A percentile compares a stretch with the other conserved stretches of the same genome.
Conservation (phyloP, 2,329 filamentous ascomycete species). For the Penicillium fuscoglaucum region DNA sequence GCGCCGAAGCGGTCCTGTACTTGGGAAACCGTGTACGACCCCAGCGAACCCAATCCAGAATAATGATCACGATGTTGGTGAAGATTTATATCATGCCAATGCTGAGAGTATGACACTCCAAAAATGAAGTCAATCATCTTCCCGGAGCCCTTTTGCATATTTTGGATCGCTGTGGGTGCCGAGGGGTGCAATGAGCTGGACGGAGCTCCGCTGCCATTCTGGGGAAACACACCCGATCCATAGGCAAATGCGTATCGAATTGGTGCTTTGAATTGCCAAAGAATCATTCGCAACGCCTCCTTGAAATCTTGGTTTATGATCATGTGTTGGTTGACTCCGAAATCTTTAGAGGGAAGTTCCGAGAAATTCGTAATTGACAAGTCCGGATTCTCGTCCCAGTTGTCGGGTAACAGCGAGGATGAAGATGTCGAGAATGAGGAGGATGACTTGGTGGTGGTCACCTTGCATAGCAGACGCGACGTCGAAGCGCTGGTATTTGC, state of each 20-base stretch:
- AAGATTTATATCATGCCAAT: constrained; percentile 95
- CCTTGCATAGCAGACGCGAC: constrained; percentile 21
- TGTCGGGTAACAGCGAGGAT: constrained; percentile 38
- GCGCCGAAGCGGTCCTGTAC: constrained; percentile 88
- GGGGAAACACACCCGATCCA: constrained; percentile 92
- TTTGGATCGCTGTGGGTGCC: constrained; percentile 74
- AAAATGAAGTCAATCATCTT: constrained; percentile 99
- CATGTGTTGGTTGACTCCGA: constrained; percentile 96
- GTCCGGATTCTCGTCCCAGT: constrained; percentile 76
- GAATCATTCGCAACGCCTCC: constrained; percentile 78
- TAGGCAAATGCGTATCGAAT: constrained; percentile 98
- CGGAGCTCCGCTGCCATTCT: constrained; percentile 54
- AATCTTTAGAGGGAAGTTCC: constrained; percentile 73
- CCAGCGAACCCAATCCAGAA: constrained; percentile 77
- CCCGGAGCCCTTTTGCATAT: constrained; percentile 80
- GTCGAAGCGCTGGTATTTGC: constrained; percentile 17
- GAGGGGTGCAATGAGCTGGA: constrained; percentile 66
- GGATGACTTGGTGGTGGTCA: constrained; percentile 17
- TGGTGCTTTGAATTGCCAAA: constrained; percentile 88
- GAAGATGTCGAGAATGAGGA: constrained; percentile 38
- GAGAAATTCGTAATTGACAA: constrained; percentile 72
- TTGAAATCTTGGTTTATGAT: constrained; percentile 95
- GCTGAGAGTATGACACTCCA: constrained; percentile 88
- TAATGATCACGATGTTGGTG: constrained; percentile 89
- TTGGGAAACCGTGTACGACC: constrained; percentile 78